Conservation (phyloP, 2,329 filamentous ascomycete species). For the Microcyclospora pomicola region DNA sequence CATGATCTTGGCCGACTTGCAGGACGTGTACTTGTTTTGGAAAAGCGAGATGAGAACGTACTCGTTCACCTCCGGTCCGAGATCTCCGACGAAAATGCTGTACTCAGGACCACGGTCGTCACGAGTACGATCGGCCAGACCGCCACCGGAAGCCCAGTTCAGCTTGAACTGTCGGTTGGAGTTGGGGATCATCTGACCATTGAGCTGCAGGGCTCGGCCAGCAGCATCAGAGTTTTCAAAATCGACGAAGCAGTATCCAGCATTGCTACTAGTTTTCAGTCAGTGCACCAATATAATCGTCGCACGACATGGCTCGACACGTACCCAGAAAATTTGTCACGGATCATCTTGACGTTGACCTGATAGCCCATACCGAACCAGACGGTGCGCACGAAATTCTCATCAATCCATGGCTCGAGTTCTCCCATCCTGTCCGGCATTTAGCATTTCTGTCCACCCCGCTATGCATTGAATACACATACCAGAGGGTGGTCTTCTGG, state of each 20-base stretch:
- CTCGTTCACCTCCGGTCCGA: conserved; percentile 96
- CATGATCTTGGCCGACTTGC: conserved; percentile 99
- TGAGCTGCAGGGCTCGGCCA: conserved; percentile 78
- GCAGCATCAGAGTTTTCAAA: conserved; percentile 73
- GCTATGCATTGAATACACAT: conserved; percentile 13
- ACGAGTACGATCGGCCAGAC: conserved; percentile 81
- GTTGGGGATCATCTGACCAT: conserved; percentile 83
- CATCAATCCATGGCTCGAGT: conserved; percentile 97
- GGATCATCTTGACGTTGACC: conserved; percentile 99
- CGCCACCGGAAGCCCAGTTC: conserved; percentile 97
- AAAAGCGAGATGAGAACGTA: conserved; percentile 95
- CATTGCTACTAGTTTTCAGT: conserved; percentile 52
- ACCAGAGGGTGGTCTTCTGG: conserved; percentile 42
- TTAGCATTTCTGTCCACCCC: background rate
- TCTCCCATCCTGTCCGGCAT: conserved; percentile 81
- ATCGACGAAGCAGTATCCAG: conserved; percentile 97
- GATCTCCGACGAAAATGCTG: conserved; percentile 93
- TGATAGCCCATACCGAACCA: conserved; percentile 88
- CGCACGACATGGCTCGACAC: conserved; percentile 13
- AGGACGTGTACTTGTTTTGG: conserved; percentile 88
- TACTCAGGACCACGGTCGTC: conserved; percentile 94
- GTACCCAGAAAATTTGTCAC: conserved; percentile 96
- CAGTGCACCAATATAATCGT: conserved; percentile 2
- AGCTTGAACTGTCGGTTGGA: conserved; percentile 93
- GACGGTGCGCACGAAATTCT: conserved; percentile 93